Evolutionary conservation across 163 green algal species (phyloP), one percentile per base, ranked within the genome.

Genomic region (Botryococcus braunii): DNA sequence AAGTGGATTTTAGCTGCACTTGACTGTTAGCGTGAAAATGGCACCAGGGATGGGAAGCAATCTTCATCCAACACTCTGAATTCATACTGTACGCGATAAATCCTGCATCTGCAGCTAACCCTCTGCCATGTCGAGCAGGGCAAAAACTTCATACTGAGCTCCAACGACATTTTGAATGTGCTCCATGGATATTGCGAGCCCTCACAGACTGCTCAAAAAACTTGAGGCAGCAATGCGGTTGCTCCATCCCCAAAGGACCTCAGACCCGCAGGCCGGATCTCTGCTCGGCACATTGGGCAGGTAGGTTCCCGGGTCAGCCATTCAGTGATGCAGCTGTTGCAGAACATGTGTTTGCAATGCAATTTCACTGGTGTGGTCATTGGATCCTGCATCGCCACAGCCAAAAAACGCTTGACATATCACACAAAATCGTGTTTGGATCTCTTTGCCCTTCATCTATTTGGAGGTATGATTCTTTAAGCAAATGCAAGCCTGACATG

Each of bases 51-150:
- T 52, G 17, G 13, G 17, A 52, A 13, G 43, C 43, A 52, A 17
- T 52, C 17, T 17, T 27, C 13, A 52, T 52, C 13, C 43, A 17
- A 78, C 80, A 83, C 90, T 81, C 81, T 80, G 79, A 82, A 89
- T 89, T 90, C 17, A 27, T 55, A 55, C 17, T 17, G 46, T 21
- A 55, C 46, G 46, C 46, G 17, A 38, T 27, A 23, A 27, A 21
- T 38, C 3, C 1, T 11, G 50, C 35, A 31, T 31, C 35, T 31
- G 11, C 11, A 27, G 9, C 34, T 31, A 60, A 31, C 9, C 50
- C 11, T 21, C 50, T 60, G 2, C 27, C 50, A 38, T 8, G 35
- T 6, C 50, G 34, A 9, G 11, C 35, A 27, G 17, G 21, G 1
- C 2, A 60, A 27, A 31, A 13, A 17, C 35, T 11, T 3, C 13